Conservation (phyloP, 2,329 filamentous ascomycete genomes). For the Amauroascus verrucosus region DNA sequence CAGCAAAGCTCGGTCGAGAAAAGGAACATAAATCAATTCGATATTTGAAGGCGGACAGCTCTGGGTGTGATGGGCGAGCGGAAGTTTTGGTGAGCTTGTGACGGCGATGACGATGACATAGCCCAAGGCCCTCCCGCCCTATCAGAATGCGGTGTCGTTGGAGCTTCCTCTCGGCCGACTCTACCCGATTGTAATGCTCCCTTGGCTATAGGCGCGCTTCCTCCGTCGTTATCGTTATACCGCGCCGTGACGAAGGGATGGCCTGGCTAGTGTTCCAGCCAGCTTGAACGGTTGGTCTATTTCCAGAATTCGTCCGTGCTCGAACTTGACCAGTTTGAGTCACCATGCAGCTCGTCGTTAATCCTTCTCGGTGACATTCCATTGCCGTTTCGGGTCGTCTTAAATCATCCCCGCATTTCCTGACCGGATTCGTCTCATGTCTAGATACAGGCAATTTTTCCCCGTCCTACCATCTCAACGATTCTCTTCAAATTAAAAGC, state of each 20-base stretch:
- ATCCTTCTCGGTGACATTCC: neutral
- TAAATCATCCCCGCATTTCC: neutral
- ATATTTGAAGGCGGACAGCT: neutral
- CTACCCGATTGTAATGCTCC: neutral
- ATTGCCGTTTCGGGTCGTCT: neutral
- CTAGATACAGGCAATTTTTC: neutral
- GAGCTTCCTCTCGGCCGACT: slow-evolving; percentile 11
- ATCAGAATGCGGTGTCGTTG: neutral
- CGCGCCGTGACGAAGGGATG: neutral
- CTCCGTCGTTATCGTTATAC: neutral
- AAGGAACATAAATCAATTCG: neutral
- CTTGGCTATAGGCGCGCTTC: neutral
- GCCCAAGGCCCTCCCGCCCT: neutral
- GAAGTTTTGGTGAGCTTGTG: slow-evolving; percentile 6
- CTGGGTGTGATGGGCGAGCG: neutral
- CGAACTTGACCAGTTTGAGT: no score
- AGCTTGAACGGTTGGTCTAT: no score
- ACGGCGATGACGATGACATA: slow-evolving; percentile 2
- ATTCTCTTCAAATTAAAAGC: neutral
- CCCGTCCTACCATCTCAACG: neutral
- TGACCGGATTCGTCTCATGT: neutral
- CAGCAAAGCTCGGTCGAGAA: slow-evolving; percentile 3
- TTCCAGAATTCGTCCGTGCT: no score
- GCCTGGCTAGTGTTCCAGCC: no score
- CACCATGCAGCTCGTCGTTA: no score